These are phyloP conservation scores for Verticillium nonalfalfae DNA, from an alignment of 2,329 filamentous ascomycete species.

Conservation along the genomic window DNA sequence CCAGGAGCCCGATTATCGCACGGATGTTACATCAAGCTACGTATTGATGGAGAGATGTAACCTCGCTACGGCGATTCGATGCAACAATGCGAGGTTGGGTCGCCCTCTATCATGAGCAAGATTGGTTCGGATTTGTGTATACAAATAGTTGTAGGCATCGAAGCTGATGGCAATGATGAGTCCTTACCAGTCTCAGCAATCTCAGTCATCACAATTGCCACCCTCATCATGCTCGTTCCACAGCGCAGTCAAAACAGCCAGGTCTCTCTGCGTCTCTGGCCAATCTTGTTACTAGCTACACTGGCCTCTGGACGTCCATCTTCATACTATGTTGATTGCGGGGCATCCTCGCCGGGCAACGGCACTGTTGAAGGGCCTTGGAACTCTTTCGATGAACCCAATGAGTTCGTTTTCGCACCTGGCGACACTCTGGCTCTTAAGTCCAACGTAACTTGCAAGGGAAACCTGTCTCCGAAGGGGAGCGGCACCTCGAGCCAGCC, in stretches of 20 bases:
- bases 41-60: not conserved
- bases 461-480: conserved; percentile 13
- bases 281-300: not conserved
- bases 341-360: conserved; percentile 3
- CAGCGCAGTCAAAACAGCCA: not conserved
- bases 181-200: not conserved
- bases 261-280: not conserved
- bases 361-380: conserved; percentile 12
- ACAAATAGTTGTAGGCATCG: not conserved
- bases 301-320: not conserved
- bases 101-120: not conserved
- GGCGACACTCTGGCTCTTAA: conserved; percentile 14
- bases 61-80: not conserved
- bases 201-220: not conserved
- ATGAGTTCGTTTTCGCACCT: conserved; percentile 9
- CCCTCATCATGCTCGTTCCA: not conserved
- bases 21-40: not conserved
- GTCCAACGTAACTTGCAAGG: conserved; percentile 11
- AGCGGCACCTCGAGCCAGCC: conserved; percentile 8
- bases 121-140: not conserved
- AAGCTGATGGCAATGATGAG: not conserved
- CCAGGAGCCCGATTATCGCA: not conserved
- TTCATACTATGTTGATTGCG: conserved; percentile 15
- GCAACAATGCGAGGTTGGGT: too few relatives aligned
- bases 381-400: conserved; percentile 12